Conservation (phyloP, 495 filamentous ascomycete genomes). For the Aspergillus coremiiformis region DNA sequence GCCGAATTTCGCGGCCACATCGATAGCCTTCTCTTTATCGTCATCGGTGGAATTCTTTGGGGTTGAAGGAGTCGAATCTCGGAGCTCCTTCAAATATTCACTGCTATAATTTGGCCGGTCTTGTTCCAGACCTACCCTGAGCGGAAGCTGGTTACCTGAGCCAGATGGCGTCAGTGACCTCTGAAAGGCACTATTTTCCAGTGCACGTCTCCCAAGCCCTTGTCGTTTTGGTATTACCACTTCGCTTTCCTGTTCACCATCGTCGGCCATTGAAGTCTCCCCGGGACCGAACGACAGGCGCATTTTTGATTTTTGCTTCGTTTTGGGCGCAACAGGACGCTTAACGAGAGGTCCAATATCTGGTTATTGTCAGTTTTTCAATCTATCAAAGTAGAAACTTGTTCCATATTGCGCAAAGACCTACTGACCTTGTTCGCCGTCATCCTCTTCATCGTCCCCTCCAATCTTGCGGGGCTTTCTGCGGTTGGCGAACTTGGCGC, state of each 20-base stretch:
- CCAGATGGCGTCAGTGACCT: slow-evolving; percentile 39
- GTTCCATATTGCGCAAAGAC: background rate
- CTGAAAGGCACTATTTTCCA: slow-evolving; percentile 64
- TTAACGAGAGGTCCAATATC: slow-evolving; percentile 35
- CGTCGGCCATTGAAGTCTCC: slow-evolving; percentile 46
- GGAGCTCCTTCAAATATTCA: slow-evolving; percentile 78
- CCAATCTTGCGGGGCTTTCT: slow-evolving; percentile 70
- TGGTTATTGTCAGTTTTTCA: slow-evolving; percentile 12
- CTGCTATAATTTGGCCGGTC: slow-evolving; percentile 79
- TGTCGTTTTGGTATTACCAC: slow-evolving; percentile 63
- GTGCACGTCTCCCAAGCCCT: slow-evolving; percentile 57
- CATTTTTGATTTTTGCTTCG: slow-evolving; percentile 57
- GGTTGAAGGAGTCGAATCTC: slow-evolving; percentile 71
- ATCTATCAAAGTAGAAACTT: background rate
- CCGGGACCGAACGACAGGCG: slow-evolving; percentile 69
- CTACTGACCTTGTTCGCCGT: slow-evolving; percentile 28
- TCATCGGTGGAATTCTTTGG: slow-evolving; percentile 52
- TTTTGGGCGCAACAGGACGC: slow-evolving; percentile 41
- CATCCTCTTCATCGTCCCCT: slow-evolving; percentile 57
- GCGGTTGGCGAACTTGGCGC: slow-evolving; percentile 58
- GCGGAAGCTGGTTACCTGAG: slow-evolving; percentile 39
- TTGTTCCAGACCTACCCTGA: slow-evolving; percentile 52
- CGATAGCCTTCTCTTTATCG: slow-evolving; percentile 54
- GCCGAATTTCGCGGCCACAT: slow-evolving; percentile 60
- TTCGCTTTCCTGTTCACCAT: slow-evolving; percentile 48